These are phyloP conservation scores for Musa schizocarpa DNA, from an alignment of 176 grass and related monocot species.

Conservation along the genomic window DNA sequence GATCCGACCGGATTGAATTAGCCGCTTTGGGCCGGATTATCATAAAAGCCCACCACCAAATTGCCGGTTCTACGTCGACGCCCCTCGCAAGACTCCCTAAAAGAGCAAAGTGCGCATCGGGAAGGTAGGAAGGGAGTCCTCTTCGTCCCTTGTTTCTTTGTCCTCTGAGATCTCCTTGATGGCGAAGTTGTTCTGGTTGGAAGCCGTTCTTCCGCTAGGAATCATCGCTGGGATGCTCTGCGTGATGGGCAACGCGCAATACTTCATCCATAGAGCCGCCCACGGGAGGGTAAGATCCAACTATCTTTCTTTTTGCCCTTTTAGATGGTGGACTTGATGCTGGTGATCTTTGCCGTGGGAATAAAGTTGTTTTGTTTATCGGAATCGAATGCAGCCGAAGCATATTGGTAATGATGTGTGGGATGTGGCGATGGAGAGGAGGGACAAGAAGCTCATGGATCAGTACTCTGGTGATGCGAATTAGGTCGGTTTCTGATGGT, in stretches of 20 bases:
- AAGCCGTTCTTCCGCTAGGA: conserved; percentile 81
- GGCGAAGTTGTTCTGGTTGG: conserved; percentile 77
- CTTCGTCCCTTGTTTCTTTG: too few relatives aligned
- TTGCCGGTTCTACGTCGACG: too few relatives aligned
- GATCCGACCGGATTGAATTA: too few relatives aligned
- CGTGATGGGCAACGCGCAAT: conserved; percentile 98
- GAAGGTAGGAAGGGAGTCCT: too few relatives aligned
- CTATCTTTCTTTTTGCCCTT: neutral
- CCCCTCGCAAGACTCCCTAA: too few relatives aligned
- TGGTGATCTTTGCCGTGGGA: too few relatives aligned
- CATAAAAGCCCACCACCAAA: too few relatives aligned
- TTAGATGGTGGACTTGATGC: neutral
- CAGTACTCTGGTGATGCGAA: conserved; percentile 18
- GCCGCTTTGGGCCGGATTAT: too few relatives aligned
- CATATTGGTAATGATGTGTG: conserved; percentile 93
- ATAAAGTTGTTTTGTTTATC: neutral
- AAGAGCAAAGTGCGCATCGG: too few relatives aligned
- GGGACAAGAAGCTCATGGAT: conserved; percentile 80
- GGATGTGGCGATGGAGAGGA: conserved; percentile 96
- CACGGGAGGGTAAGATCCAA: conserved; percentile 57
- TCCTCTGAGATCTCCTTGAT: conserved; percentile 19
- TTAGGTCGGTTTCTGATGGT: conserved; percentile 2
- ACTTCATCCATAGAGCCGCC: conserved; percentile 89
- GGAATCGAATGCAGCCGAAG: conserved; percentile 59
- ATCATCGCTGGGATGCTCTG: conserved; percentile 93